Percentiles rank a stretch among this genome's conserved stretches.
phyloP scores from a whole-genome alignment of 2,329 filamentous ascomycete species.

The Phaeosphaeriaceae sp. region DNA sequence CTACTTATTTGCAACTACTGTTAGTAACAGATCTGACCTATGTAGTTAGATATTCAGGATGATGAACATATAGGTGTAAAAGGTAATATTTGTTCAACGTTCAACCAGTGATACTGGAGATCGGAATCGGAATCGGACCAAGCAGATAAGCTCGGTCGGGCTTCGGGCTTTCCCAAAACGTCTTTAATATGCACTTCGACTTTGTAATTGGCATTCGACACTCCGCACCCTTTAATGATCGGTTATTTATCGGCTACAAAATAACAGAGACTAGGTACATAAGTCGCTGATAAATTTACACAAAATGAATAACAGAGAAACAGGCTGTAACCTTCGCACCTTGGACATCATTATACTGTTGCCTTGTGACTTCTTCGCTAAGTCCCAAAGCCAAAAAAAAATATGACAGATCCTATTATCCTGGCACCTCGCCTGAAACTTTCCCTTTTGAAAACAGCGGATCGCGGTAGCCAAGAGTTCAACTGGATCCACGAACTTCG shows the following conservation, averaged over 20 bases:
- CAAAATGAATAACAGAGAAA: too few relatives aligned
- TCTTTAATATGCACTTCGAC: not conserved
- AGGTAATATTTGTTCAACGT: too few relatives aligned
- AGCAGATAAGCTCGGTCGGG: slow-evolving; percentile 1
- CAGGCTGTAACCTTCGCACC: too few relatives aligned
- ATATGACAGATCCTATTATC: slow-evolving; percentile 30
- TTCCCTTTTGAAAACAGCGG: slow-evolving; percentile 27
- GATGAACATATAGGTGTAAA: too few relatives aligned
- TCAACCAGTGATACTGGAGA: too few relatives aligned
- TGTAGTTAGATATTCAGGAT: too few relatives aligned
- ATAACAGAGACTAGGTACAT: not conserved
- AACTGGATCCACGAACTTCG: slow-evolving; percentile 32
- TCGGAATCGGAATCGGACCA: slow-evolving; percentile 5
- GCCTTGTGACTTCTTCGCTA: too few relatives aligned
- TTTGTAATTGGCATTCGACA: not conserved
- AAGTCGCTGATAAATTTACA: too few relatives aligned
- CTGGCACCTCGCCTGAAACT: slow-evolving; percentile 34
- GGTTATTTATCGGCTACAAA: not conserved
- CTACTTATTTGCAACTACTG: too few relatives aligned
- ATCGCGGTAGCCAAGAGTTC: slow-evolving; percentile 29
- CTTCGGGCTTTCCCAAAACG: slow-evolving; percentile 1
- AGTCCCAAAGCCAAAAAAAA: not conserved
- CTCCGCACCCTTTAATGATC: too few relatives aligned
- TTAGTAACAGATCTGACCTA: too few relatives aligned
- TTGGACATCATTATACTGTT: too few relatives aligned